Conservation (phyloP, 805 yeast genomes). For the Isabelozyma gotoi region DNA sequence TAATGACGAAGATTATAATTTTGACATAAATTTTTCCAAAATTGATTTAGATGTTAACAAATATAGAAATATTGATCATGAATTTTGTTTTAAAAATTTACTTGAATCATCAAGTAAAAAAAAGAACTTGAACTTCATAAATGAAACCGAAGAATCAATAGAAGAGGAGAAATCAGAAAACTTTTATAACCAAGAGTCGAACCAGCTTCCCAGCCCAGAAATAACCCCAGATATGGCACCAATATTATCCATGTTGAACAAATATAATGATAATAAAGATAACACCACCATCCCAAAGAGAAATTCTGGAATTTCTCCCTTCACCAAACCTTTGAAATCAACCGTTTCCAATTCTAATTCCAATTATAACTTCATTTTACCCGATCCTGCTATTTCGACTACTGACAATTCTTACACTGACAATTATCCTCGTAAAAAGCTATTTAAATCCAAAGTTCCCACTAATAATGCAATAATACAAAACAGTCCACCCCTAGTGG, state of each 20-base stretch:
- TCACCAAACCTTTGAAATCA: conserved; percentile 25
- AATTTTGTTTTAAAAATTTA: conserved; percentile 48
- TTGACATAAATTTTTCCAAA: conserved; percentile 48
- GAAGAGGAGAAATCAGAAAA: conserved; percentile 3
- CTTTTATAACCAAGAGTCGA: conserved; percentile 4
- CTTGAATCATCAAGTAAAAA: not conserved
- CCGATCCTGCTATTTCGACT: conserved; percentile 38
- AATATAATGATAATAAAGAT: conserved; percentile 9
- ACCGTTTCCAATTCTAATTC: conserved; percentile 3
- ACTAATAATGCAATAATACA: conserved; percentile 17
- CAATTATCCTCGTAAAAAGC: conserved; percentile 24
- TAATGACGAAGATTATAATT: conserved; percentile 28
- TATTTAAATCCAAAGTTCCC: conserved; percentile 30
- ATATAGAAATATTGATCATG: conserved; percentile 59
- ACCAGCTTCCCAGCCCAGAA: conserved; percentile 30
- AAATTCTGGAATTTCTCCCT: conserved; percentile 16
- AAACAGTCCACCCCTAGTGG: not conserved
- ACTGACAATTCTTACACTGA: not conserved
- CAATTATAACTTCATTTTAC: conserved; percentile 27
- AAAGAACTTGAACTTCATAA: not conserved
- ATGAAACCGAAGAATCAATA: not conserved
- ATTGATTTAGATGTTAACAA: conserved; percentile 58
- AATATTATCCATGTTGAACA: conserved; percentile 26
- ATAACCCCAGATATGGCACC: conserved; percentile 39
- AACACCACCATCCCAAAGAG: not conserved